A percentile compares a stretch with the other conserved stretches of the same genome.
phyloP scores from a whole-genome alignment of 768 basidiomycete species.

The Leccinum imitatum region DNA sequence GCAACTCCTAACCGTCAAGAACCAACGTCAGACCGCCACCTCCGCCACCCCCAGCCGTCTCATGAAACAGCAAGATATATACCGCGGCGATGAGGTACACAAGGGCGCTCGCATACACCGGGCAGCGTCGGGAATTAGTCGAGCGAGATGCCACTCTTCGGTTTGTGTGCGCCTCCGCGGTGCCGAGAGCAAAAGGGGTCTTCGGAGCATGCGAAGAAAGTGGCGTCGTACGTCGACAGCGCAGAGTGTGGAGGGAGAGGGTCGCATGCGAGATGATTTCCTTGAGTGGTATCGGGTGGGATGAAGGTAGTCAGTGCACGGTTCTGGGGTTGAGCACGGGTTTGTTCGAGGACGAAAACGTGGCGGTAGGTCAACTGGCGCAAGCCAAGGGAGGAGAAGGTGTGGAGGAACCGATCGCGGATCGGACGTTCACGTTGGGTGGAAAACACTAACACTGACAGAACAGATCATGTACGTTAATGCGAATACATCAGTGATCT shows the following conservation, averaged over 20 bases:
- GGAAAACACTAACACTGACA: no score
- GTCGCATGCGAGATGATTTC: conserved; percentile 35
- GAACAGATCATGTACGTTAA: conserved; percentile 63
- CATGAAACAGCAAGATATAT: conserved; percentile 60
- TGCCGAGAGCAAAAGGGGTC: conserved; percentile 40
- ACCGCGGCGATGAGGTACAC: conserved; percentile 63
- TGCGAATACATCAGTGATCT: background rate
- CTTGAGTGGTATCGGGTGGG: no score
- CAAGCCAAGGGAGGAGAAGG: no score
- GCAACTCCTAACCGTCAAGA: conserved; percentile 11
- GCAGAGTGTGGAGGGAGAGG: conserved; percentile 75
- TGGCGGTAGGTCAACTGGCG: no score
- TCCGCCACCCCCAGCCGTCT: conserved; percentile 35
- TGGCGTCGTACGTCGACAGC: conserved; percentile 60
- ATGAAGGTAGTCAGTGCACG: no score
- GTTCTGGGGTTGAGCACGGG: no score
- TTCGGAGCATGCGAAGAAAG: conserved; percentile 72
- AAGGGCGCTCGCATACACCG: conserved; percentile 72
- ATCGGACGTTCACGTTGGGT: conserved; percentile 20
- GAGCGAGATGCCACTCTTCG: conserved; percentile 54
- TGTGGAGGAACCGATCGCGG: conserved; percentile 19
- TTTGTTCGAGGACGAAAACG: no score
- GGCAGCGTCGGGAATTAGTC: conserved; percentile 56
- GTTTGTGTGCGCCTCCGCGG: conserved; percentile 41
- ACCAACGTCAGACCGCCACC: conserved; percentile 16